Evolutionary conservation across 192 early-diverging fungal species (phyloP), one percentile per base, ranked within the genome.

Genomic region (Bifiguratus adelaidae): DNA sequence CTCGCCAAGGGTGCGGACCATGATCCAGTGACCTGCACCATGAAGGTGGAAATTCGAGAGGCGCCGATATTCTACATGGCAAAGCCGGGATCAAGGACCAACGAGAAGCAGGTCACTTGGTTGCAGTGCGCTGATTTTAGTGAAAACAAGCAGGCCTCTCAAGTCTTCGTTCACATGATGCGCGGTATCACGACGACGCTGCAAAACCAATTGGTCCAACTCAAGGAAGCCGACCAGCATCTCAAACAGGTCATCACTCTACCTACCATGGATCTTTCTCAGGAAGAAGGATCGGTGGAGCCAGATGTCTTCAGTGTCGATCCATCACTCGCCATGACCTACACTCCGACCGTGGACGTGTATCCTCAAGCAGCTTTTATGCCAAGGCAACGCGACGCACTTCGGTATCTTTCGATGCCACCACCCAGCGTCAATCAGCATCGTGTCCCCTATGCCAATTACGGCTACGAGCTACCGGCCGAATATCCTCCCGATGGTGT

Each of bases 111-210:
- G 2, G 34, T 29, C 11, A 30, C 35, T 24, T 80, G 77, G 77
- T 64, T 62, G 16, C 67, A 73, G 44, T 77, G 77, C 46, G 70
- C 63, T 28, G 77, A 80, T 54, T 80, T 80, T 28, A 80, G 75
- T 15, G 77, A 77, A 36, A 68, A 61, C 47, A 74, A 71, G 45
- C 77, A 80, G 50, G 77, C 77, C 5, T 66, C 74, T 18, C 50
- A 68, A 11, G 59, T 71, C 33, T 68, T 60, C 36, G 55, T 65
- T 36, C 74, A 77, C 30, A 68, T 68, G 1, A 58, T 73, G 29
- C 69, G 73, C 24, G 74, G 74, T 9, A 41, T 61, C 3, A 34
- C 52, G 3, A 50, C 48, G n/a, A 38, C 37, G 11, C 34, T 61
- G 26, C 46, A 50, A 23, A 45, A 61, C 38, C 51, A 61, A 18